Evolutionary conservation across 305 asterid genomes (phyloP), one percentile per base, ranked within the genome.

Genomic region (Andrographis paniculata): DNA sequence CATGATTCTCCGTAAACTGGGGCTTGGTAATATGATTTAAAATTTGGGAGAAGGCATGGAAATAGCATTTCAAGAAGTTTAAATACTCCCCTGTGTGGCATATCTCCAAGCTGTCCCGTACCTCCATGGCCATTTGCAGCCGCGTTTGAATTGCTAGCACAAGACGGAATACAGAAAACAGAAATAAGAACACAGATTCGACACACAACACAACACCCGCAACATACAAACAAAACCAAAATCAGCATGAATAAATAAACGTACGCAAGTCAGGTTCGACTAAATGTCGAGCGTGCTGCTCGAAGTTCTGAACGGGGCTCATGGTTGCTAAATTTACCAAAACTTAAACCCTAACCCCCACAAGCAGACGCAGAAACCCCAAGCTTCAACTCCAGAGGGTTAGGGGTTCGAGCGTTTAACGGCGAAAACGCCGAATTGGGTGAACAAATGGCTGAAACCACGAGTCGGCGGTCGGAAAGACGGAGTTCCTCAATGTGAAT

Each of bases 1-100:
- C 99, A 0, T 78, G 80, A 30, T 73, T 91, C 65, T 91, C 96
- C 2, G 60, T 58, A 35, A 68, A 78, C 69, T 91, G 99, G 36
- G 99, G 99, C 80, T 80, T 87, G 31, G 99, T 91, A 12, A 79
- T 74, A 0, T 79, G 77, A 51, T 75, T 75, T 20, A 91, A 53
- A 67, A 91, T 78, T 42, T 69, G 67, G 1, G 99, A 91, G 68
- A 91, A 91, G 1, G 96, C 79, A 47, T 87, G 89, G 61, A 91
- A 91, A 58, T 87, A 91, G 63, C 99, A 91, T 60, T 72, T 87
- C 48, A 91, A 64, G 59, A 91, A 91, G 68, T 87, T 87, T 60
- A 91, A 74, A 68, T 91, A 91, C 80, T 91, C 99, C 78, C 96
- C 99, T 6, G 99, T 87, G 71, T 91, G 99, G 57, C 96, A 87